Conservation (phyloP, 805 yeast species). For the Spathaspora sp. region DNA sequence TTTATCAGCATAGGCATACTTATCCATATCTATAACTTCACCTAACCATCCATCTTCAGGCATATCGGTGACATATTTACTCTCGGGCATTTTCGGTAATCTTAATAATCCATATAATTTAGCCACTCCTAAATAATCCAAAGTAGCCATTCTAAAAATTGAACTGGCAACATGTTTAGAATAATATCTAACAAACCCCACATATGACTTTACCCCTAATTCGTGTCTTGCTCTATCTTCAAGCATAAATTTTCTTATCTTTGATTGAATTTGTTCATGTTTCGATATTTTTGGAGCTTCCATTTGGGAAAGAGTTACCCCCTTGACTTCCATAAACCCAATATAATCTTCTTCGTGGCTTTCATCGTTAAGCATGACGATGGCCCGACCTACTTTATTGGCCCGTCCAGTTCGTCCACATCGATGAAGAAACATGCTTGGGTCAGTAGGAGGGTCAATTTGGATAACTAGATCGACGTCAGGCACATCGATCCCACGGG, state of each 20-base stretch:
- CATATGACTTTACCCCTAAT: slow-evolving; percentile 71
- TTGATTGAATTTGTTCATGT: slow-evolving; percentile 23
- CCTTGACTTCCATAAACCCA: slow-evolving; percentile 72
- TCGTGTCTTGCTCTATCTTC: slow-evolving; percentile 82
- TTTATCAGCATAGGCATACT: slow-evolving; percentile 59
- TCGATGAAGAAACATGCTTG: slow-evolving; percentile 87
- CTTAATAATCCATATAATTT: slow-evolving; percentile 75
- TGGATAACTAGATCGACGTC: slow-evolving; percentile 94
- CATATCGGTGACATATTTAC: slow-evolving; percentile 45
- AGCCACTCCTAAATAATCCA: slow-evolving; percentile 74
- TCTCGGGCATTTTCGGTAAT: slow-evolving; percentile 94
- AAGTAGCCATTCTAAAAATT: slow-evolving; percentile 68
- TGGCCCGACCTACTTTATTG: slow-evolving; percentile 74
- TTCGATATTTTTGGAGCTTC: slow-evolving; percentile 17
- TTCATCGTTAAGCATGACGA: slow-evolving; percentile 68
- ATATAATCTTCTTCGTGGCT: slow-evolving; percentile 77
- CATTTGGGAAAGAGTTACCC: slow-evolving; percentile 47
- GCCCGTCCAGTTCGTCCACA: slow-evolving; percentile 97
- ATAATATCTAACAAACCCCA: slow-evolving; percentile 79
- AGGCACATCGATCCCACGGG: slow-evolving; percentile 93
- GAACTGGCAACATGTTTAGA: slow-evolving; percentile 86
- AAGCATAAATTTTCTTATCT: slow-evolving; percentile 51
- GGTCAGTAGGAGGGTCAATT: slow-evolving; percentile 90
- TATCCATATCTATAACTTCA: slow-evolving; percentile 61
- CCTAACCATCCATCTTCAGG: slow-evolving; percentile 79